phyloP scores from a whole-genome alignment of 2,329 filamentous ascomycete species.

The Fusarium nematophilum region DNA sequence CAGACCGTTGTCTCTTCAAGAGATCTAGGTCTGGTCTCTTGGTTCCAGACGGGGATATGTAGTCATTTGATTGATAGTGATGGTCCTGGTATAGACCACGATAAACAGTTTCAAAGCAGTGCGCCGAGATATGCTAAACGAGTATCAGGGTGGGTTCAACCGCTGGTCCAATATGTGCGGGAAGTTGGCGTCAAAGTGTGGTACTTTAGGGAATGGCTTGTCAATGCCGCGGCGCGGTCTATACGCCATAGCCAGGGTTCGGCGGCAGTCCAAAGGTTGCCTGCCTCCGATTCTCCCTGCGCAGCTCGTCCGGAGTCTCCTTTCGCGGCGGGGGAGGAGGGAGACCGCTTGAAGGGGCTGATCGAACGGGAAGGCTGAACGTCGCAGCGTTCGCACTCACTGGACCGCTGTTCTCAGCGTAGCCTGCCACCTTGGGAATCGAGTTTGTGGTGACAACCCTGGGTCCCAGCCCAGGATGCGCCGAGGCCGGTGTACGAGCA shows the following conservation, averaged over 20 bases:
- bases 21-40: constrained; percentile 18
- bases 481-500: constrained; percentile 53
- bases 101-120: constrained; percentile 42
- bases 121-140: constrained; percentile 50
- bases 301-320: constrained; percentile 64
- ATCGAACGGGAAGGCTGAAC: constrained; percentile 73
- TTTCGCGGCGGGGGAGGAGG: constrained; percentile 71
- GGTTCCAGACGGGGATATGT: constrained; percentile 36
- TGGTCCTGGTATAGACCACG: constrained; percentile 40
- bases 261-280: constrained; percentile 63
- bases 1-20: constrained; percentile 30
- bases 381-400: constrained; percentile 60
- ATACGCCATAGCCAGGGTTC: constrained; percentile 53
- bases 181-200: constrained; percentile 15
- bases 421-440: constrained; percentile 59
- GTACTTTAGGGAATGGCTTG: constrained; percentile 26
- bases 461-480: constrained; percentile 65
- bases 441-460: constrained; percentile 65
- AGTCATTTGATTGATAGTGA: constrained; percentile 35
- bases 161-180: constrained; percentile 34
- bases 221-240: constrained; percentile 17
- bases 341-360: constrained; percentile 68
- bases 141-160: constrained; percentile 34
- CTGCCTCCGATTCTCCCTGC: constrained; percentile 64
- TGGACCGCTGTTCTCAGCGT: constrained; percentile 52